Evolutionary conservation across 2,329 filamentous ascomycete genomes (phyloP), one percentile per base, ranked within the genome.

Genomic region (Trichophyton equinum): DNA sequence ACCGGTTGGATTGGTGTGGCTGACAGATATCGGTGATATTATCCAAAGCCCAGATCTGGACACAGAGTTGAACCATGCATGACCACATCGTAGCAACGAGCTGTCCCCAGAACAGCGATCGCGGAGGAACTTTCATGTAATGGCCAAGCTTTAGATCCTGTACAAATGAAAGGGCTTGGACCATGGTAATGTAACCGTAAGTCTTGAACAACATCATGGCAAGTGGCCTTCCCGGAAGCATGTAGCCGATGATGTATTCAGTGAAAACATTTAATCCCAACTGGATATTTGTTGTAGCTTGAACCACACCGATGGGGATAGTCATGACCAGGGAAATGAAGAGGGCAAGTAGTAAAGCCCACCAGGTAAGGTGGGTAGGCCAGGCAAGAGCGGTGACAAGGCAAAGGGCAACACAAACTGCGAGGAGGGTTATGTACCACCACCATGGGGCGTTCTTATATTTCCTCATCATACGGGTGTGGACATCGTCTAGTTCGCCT

Each of bases 161-260:
- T 4, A 79, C 76, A 70, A 87, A 87, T 70, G 81, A 84, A 57
- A 86, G 75, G 0, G 82, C 85, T 70, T 87, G 83, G 15, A 77
- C 77, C 82, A 87, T 86, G 73, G 79, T 83, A 61, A 87, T 81
- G 69, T 86, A 87, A 58, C 85, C 84, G 67, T 86, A 89, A 63
- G 85, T 87, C 73, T 88, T 88, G 76, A 89, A 89, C 75, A 89
- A 80, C 85, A 89, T 89, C 80, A 88, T 85, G 56, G 85, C 85
- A 63, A 89, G 77, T 1, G 86, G 86, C 2, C 80, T 79, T 27
- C 86, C 86, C 0, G 86, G 86, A 57, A 86, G 81, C 78, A 89
- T 85, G 71, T 89, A 89, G 4, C 86, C 86, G 63, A 86, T 80
- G 62, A 89, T 80, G 67, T 86, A 87, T 69, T 88, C 85, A n/a